These are phyloP conservation scores for Beauveria bassiana DNA, from an alignment of 2,329 filamentous ascomycete species.

Conservation along the genomic window DNA sequence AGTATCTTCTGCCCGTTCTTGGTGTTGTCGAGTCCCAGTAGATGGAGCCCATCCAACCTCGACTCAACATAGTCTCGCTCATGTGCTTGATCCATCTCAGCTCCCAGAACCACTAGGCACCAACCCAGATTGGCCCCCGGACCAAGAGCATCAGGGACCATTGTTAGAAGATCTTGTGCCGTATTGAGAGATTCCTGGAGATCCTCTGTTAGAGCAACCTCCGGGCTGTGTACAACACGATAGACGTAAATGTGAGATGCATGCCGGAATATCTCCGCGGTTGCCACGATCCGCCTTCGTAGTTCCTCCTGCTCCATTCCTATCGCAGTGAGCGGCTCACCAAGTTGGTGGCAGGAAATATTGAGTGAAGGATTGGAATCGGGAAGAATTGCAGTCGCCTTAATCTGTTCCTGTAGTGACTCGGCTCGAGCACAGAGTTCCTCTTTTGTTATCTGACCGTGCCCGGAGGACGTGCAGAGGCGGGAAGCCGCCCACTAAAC, in stretches of 20 bases:
- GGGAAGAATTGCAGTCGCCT: background rate
- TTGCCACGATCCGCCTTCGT: background rate
- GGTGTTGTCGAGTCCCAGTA: background rate
- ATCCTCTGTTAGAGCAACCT: background rate
- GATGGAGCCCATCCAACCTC: background rate
- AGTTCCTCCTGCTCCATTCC: background rate
- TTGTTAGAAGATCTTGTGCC: background rate
- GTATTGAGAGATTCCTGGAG: background rate
- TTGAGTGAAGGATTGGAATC: background rate
- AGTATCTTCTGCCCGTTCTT: background rate
- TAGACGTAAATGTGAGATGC: background rate
- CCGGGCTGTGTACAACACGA: background rate
- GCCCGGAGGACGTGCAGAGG: background rate
- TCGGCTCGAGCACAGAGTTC: background rate
- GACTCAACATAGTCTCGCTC: background rate
- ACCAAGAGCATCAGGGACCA: background rate
- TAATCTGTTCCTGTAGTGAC: background rate
- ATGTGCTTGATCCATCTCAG: background rate
- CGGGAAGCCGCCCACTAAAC: background rate
- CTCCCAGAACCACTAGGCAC: background rate
- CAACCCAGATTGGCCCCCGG: background rate
- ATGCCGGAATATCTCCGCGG: background rate
- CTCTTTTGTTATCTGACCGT: background rate
- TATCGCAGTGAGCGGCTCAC: background rate
- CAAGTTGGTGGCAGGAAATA: background rate